These are phyloP conservation scores for Chaetomidium leptoderma DNA, from an alignment of 495 filamentous ascomycete species.

Conservation along the genomic window DNA sequence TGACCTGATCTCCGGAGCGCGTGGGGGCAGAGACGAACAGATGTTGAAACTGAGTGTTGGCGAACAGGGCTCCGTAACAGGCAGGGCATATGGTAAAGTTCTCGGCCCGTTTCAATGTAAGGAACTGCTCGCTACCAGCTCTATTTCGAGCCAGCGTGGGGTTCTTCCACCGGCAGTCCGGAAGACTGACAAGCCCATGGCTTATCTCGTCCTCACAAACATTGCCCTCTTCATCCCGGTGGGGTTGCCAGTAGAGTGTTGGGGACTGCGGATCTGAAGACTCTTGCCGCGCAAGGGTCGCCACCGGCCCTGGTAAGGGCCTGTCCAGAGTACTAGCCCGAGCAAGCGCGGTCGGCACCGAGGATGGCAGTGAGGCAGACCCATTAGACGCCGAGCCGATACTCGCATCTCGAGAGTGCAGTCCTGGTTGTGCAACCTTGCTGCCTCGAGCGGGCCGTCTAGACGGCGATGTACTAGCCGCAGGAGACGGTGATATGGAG, in stretches of 20 bases:
- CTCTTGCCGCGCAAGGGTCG: slow-evolving; percentile 20
- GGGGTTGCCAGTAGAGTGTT: slow-evolving; percentile 30
- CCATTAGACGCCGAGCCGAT: slow-evolving; percentile 20
- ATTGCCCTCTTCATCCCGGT: slow-evolving; percentile 24
- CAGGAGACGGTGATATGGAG: slow-evolving; percentile 28
- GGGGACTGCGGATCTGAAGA: slow-evolving; percentile 22
- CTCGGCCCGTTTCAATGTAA: slow-evolving; percentile 40
- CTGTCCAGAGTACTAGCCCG: slow-evolving; percentile 22
- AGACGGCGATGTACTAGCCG: slow-evolving; percentile 25
- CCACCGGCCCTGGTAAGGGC: slow-evolving; percentile 18
- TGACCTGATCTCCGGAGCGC: slow-evolving; percentile 33
- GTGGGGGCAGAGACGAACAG: slow-evolving; percentile 36
- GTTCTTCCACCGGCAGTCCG: slow-evolving; percentile 37
- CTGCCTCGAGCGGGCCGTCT: slow-evolving; percentile 16
- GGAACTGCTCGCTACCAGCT: slow-evolving; percentile 34
- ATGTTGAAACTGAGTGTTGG: slow-evolving; percentile 36
- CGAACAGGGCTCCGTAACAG: slow-evolving; percentile 40
- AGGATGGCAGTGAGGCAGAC: slow-evolving; percentile 5
- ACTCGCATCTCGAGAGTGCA: slow-evolving; percentile 25
- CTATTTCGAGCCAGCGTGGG: slow-evolving; percentile 16
- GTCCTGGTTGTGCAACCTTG: slow-evolving; percentile 19
- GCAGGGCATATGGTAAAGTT: slow-evolving; percentile 46
- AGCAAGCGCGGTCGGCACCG: slow-evolving; percentile 11
- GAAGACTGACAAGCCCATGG: slow-evolving; percentile 32
- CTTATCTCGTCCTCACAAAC: slow-evolving; percentile 28